These are phyloP conservation scores for Cordyceps javanica DNA, from an alignment of 2,329 filamentous ascomycete genomes.

Conservation along the genomic window DNA sequence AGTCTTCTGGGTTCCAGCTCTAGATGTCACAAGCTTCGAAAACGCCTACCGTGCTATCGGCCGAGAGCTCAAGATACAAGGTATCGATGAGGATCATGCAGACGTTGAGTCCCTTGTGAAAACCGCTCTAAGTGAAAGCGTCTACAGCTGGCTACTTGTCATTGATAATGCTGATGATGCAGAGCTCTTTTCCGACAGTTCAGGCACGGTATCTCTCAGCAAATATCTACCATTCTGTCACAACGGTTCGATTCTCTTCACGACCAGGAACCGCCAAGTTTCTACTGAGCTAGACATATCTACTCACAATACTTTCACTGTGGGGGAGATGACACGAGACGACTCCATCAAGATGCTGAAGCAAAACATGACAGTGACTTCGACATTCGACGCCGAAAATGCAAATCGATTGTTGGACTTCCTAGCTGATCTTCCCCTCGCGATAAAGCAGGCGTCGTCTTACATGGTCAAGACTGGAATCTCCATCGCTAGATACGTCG, in stretches of 20 bases:
- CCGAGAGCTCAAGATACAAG: slow-evolving; percentile 20
- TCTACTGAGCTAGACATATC: slow-evolving; percentile 12
- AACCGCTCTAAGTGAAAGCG: slow-evolving; percentile 22
- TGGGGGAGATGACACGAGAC: slow-evolving; percentile 18
- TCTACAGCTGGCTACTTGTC: slow-evolving; percentile 34
- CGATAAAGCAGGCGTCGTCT: slow-evolving; percentile 29
- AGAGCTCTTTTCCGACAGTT: slow-evolving; percentile 22
- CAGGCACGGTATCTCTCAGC: slow-evolving; percentile 16
- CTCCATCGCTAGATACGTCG: slow-evolving; percentile 22
- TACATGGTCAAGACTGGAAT: slow-evolving; percentile 27
- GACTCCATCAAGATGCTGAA: slow-evolving; percentile 21
- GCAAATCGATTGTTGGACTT: slow-evolving; percentile 22
- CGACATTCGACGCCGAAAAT: slow-evolving; percentile 18
- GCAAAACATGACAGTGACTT: slow-evolving; percentile 14
- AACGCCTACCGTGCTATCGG: slow-evolving; percentile 30
- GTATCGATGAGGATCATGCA: slow-evolving; percentile 26
- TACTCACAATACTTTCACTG: slow-evolving; percentile 14
- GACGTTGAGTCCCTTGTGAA: slow-evolving; percentile 33
- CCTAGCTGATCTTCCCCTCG: slow-evolving; percentile 27
- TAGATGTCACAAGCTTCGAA: slow-evolving; percentile 24
- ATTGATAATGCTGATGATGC: slow-evolving; percentile 40
- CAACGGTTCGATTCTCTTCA: slow-evolving; percentile 18
- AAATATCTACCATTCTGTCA: slow-evolving; percentile 14
- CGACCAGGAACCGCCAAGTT: slow-evolving; percentile 16
- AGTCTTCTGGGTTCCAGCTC: slow-evolving; percentile 35